These are phyloP conservation scores for Tylopilus sp. DNA, from an alignment of 768 basidiomycete species.

Conservation along the genomic window DNA sequence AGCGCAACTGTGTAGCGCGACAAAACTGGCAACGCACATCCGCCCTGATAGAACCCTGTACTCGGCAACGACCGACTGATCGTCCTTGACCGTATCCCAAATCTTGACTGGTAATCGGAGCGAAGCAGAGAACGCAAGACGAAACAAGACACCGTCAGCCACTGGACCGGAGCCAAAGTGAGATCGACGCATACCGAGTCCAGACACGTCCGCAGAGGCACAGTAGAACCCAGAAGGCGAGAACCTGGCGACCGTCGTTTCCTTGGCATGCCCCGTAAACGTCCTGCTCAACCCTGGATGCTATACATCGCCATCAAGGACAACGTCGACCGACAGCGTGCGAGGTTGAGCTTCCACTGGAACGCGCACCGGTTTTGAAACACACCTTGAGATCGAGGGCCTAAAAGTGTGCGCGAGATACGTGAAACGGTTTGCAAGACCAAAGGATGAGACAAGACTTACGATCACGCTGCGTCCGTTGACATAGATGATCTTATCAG, in stretches of 20 bases:
- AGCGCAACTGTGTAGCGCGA: background rate
- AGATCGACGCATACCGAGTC: conserved; percentile 59
- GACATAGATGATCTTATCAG: conserved; percentile 78
- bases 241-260: conserved; percentile 84
- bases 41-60: conserved; percentile 71
- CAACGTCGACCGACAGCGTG: background rate
- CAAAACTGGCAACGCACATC: conserved; percentile 46
- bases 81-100: conserved; percentile 91
- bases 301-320: conserved; percentile 35
- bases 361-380: background rate
- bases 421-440: background rate
- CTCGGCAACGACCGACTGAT: conserved; percentile 78
- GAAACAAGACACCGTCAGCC: background rate
- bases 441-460: conserved; percentile 32
- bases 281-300: conserved; percentile 59
- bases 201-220: conserved; percentile 81
- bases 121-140: background rate
- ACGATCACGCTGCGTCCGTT: conserved; percentile 86
- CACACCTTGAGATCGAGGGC: conserved; percentile 80
- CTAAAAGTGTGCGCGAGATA: conserved; percentile 36
- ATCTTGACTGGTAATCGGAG: conserved; percentile 57
- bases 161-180: background rate
- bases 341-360: background rate
- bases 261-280: conserved; percentile 80
- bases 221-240: conserved; percentile 95